phyloP scores from a whole-genome alignment of 129 eudicot genomes.

The Silybum marianum region DNA sequence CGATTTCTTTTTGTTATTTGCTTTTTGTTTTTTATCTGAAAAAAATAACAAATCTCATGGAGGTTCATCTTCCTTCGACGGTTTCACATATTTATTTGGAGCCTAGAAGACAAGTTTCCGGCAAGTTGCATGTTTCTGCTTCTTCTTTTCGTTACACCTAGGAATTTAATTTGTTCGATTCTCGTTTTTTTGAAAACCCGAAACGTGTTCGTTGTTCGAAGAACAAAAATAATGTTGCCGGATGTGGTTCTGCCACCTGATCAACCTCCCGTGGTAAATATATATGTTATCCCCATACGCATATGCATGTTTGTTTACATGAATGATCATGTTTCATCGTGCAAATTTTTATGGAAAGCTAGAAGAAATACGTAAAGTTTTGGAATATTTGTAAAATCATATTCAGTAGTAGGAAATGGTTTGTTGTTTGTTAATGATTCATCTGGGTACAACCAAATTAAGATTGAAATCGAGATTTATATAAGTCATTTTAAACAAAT shows the following conservation, averaged over 20 bases:
- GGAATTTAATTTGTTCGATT: background rate
- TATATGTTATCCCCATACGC: background rate
- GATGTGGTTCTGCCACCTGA: conserved; percentile 44
- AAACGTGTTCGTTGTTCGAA: conserved; percentile 1
- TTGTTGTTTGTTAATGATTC: background rate
- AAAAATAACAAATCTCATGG: conserved; percentile 27
- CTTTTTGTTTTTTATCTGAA: background rate
- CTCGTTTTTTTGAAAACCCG: background rate
- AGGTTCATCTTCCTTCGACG: conserved; percentile 23
- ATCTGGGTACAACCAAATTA: background rate
- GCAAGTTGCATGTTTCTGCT: conserved; percentile 6
- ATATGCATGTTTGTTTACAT: background rate
- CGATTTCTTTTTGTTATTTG: background rate
- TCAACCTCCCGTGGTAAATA: conserved; percentile 40
- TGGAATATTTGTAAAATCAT: background rate
- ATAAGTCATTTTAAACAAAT: background rate
- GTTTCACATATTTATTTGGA: conserved; percentile 7
- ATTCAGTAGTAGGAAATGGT: background rate
- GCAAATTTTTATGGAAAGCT: background rate
- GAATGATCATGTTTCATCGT: background rate
- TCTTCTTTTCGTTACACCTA: conserved; percentile 12
- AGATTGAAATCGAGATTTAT: background rate
- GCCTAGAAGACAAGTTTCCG: conserved; percentile 21
- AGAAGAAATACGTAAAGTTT: background rate
- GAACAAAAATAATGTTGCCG: conserved; percentile 36